Evolutionary conservation across 441 rosid genomes (phyloP).

Genomic region (Pelargonium citronellum): DNA sequence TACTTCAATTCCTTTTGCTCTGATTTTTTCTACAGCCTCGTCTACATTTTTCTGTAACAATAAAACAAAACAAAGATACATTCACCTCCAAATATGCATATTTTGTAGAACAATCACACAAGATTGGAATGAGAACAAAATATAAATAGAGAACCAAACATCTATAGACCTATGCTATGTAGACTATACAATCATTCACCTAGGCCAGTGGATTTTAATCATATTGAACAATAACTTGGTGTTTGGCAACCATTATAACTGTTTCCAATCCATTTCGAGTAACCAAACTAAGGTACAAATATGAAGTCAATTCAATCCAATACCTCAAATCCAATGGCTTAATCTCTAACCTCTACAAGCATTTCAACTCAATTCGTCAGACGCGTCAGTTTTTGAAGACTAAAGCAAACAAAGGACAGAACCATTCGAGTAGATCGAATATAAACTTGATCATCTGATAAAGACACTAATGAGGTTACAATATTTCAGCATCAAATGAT

Average conservation of each 20-base stretch:
- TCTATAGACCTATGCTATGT: background rate
- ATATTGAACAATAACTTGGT: background rate
- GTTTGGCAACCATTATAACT: too few species aligned
- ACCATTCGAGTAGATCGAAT: too few species aligned
- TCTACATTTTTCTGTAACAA: constrained; percentile 67
- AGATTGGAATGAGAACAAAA: too few species aligned
- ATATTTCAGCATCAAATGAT: too few species aligned
- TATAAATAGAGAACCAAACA: background rate
- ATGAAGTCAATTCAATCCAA: background rate
- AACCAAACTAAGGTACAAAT: background rate
- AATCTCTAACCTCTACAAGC: background rate
- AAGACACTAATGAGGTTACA: background rate
- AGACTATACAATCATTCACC: background rate
- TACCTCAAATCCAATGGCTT: background rate
- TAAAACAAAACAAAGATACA: constrained; percentile 7
- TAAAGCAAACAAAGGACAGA: too few species aligned
- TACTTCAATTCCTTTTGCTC: constrained; percentile 56
- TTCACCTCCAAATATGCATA: background rate
- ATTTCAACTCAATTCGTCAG: background rate
- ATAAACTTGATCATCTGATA: background rate
- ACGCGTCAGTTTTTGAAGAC: too few species aligned
- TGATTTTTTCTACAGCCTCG: constrained; percentile 63
- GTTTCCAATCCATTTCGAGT: background rate
- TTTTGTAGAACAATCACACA: background rate
- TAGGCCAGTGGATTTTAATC: background rate